phyloP scores from a whole-genome alignment of 208 protist genomes.

The Leishmania martiniquensis region DNA sequence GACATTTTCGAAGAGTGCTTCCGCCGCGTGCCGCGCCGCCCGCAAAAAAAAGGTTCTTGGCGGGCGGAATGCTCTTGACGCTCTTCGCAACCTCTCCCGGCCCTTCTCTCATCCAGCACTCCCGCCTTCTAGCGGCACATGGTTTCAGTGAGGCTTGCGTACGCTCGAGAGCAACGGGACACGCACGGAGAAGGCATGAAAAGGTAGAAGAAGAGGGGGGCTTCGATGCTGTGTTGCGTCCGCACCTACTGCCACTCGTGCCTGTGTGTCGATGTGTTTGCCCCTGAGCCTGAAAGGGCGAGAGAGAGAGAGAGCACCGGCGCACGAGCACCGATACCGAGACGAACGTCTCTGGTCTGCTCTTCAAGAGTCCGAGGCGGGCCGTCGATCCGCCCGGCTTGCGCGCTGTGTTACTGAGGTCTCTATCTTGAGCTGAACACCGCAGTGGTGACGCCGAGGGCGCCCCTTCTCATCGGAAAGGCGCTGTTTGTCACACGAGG shows the following conservation, averaged over 20 bases:
- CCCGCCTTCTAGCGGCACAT: neutral
- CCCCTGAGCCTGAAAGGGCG: neutral
- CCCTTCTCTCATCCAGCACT: neutral
- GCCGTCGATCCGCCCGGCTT: neutral
- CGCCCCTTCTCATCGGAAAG: neutral
- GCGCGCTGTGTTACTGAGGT: neutral
- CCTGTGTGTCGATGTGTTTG: conserved; percentile 3
- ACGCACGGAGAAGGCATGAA: neutral
- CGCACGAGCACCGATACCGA: neutral
- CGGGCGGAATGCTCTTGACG: neutral
- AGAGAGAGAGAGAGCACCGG: neutral
- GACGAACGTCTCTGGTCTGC: neutral
- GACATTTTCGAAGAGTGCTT: neutral
- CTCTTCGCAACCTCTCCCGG: neutral
- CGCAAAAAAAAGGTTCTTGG: neutral
- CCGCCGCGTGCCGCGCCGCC: neutral
- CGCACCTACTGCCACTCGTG: neutral
- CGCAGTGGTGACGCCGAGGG: neutral
- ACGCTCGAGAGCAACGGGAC: neutral
- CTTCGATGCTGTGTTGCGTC: neutral
- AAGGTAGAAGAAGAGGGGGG: neutral
- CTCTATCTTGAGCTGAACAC: too few relatives aligned
- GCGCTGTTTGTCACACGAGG: too few relatives aligned
- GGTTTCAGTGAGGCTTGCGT: neutral
- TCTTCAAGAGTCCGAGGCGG: neutral